Conservation (phyloP, 352 stramenopile species). For the Globisporangium takayamanum region DNA sequence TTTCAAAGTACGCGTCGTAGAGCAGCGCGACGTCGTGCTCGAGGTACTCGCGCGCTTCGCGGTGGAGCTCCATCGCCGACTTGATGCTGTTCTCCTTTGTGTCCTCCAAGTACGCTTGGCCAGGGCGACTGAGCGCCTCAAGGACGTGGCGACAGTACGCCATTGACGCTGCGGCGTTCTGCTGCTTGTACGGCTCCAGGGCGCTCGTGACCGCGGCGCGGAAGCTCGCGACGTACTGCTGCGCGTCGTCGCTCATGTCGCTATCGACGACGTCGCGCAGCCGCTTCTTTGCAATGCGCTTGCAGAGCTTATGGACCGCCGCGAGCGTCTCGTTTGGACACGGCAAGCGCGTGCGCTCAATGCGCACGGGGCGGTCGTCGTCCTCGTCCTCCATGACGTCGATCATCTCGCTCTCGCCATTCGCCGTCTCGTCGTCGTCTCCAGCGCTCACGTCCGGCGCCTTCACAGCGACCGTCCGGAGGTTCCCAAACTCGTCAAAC, state of each 20-base stretch:
- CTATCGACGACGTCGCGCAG: constrained; percentile 60
- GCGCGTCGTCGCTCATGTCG: constrained; percentile 54
- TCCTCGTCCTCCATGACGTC: constrained; percentile 58
- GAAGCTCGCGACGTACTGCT: constrained; percentile 65
- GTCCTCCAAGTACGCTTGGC: constrained; percentile 35
- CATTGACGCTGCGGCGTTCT: constrained; percentile 82
- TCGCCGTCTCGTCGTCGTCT: constrained; percentile 24
- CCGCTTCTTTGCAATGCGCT: constrained; percentile 68
- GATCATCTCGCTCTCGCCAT: constrained; percentile 53
- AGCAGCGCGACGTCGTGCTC: constrained; percentile 39
- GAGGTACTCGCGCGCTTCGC: constrained; percentile 62
- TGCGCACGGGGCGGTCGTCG: constrained; percentile 18
- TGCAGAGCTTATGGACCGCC: constrained; percentile 61
- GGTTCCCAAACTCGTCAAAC: constrained; percentile 75
- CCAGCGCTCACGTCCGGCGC: constrained; percentile 1
- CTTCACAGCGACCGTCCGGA: constrained; percentile 35
- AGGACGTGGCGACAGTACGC: constrained; percentile 71
- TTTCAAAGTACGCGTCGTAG: constrained; percentile 52
- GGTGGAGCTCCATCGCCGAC: constrained; percentile 70
- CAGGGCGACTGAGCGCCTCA: constrained; percentile 27
- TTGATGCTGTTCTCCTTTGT: constrained; percentile 30
- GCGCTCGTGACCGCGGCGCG: constrained; percentile 31
- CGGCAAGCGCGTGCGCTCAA: constrained; percentile 60
- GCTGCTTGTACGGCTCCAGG: constrained; percentile 55
- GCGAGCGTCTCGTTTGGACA: constrained; percentile 49